These are phyloP conservation scores for Knoxia roxburghii DNA, from an alignment of 257 asterid genomes.

Conservation along the genomic window DNA sequence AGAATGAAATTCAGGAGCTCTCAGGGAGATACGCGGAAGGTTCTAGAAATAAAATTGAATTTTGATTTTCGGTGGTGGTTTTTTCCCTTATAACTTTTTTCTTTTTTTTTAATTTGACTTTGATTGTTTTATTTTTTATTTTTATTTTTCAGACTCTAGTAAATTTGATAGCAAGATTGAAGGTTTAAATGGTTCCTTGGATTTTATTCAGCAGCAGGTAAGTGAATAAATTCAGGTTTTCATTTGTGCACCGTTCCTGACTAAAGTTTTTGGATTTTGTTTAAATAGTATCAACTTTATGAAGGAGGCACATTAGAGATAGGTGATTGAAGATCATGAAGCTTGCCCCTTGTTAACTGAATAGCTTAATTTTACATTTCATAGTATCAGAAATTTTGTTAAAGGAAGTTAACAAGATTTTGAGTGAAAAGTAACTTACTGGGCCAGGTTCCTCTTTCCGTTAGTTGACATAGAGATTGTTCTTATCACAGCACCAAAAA, in stretches of 20 bases:
- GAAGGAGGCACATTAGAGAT: not conserved
- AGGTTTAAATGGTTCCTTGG: slow-evolving; percentile 49
- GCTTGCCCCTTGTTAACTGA: not conserved
- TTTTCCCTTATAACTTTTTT: not conserved
- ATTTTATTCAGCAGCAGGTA: slow-evolving; percentile 60
- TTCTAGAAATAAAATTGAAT: slow-evolving; percentile 14
- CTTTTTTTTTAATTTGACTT: too few species aligned
- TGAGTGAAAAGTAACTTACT: not conserved
- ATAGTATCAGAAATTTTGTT: not conserved
- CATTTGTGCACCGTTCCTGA: slow-evolving; percentile 6
- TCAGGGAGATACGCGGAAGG: slow-evolving; percentile 47
- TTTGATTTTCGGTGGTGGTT: not conserved
- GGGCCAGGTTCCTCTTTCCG: not conserved
- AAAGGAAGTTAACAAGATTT: not conserved
- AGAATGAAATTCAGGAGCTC: slow-evolving; percentile 49
- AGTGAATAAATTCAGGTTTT: not conserved
- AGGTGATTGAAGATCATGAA: not conserved
- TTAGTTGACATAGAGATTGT: not conserved
- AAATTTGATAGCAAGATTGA: slow-evolving; percentile 55
- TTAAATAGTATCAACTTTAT: not conserved
- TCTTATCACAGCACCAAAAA: not conserved
- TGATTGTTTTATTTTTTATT: not conserved
- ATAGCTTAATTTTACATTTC: not conserved
- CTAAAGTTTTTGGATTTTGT: not conserved
- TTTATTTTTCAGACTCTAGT: slow-evolving; percentile 39